These are phyloP conservation scores for Claviceps quebecensis DNA, from an alignment of 2,329 filamentous ascomycete species.

Conservation along the genomic window DNA sequence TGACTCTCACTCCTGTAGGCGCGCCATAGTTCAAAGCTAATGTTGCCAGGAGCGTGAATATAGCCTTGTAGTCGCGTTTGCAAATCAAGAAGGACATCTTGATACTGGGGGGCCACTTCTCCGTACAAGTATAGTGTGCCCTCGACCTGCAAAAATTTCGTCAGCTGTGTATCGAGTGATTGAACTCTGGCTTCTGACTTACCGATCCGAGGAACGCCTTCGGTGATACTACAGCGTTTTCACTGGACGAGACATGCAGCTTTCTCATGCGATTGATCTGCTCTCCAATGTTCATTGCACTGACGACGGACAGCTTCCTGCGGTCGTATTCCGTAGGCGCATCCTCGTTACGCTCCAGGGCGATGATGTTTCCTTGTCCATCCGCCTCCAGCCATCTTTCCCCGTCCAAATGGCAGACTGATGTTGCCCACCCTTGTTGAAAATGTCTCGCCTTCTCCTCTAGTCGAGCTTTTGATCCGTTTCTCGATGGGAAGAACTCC, in stretches of 20 bases:
- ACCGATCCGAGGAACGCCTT: constrained; percentile 83
- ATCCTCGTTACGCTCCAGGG: constrained; percentile 58
- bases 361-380: constrained; percentile 72
- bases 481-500: constrained; percentile 47
- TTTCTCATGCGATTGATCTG: constrained; percentile 81
- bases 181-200: constrained; percentile 21
- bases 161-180: background rate
- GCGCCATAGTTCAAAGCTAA: constrained; percentile 69
- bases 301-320: constrained; percentile 54
- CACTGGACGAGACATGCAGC: constrained; percentile 51
- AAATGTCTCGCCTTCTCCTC: constrained; percentile 68
- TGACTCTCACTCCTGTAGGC: constrained; percentile 62
- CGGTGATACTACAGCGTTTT: constrained; percentile 58
- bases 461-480: constrained; percentile 47
- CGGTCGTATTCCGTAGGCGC: constrained; percentile 65
- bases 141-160: constrained; percentile 48
- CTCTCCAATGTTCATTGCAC: constrained; percentile 78
- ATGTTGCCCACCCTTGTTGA: constrained; percentile 69
- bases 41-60: constrained; percentile 54
- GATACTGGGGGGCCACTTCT: constrained; percentile 55
- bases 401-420: constrained; percentile 56
- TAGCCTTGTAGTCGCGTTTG: constrained; percentile 56
- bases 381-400: constrained; percentile 74
- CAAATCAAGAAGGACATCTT: constrained; percentile 70
- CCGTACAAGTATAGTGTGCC: constrained; percentile 86